These are phyloP conservation scores for Candida maesae DNA, from an alignment of 805 yeast species.

Conservation along the genomic window DNA sequence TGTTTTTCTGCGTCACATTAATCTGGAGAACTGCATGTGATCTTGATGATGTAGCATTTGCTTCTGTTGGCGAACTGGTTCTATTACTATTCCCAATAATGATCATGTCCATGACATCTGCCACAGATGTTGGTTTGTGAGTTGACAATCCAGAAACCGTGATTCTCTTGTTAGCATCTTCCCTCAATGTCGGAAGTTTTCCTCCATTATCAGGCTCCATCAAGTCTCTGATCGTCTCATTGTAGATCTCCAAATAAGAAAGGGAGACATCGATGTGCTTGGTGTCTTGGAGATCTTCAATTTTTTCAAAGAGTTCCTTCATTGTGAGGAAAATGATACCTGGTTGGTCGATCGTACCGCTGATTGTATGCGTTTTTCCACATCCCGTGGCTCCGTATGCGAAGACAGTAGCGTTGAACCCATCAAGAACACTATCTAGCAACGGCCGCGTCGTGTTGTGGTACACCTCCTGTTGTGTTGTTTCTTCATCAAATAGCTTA, in stretches of 20 bases:
- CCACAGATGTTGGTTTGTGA: conserved; percentile 57
- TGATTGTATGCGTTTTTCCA: conserved; percentile 92
- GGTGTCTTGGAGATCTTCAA: conserved; percentile 52
- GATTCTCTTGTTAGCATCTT: conserved; percentile 62
- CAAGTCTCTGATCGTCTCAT: conserved; percentile 82
- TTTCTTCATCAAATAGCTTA: conserved; percentile 60
- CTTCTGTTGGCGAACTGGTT: conserved; percentile 84
- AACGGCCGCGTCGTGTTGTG: conserved; percentile 64
- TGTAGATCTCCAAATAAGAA: conserved; percentile 84
- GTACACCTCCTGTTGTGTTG: conserved; percentile 68
- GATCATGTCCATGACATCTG: conserved; percentile 77
- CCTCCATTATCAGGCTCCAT: conserved; percentile 50
- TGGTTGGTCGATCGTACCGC: conserved; percentile 69
- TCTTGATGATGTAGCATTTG: conserved; percentile 85
- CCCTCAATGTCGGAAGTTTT: conserved; percentile 58
- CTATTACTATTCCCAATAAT: conserved; percentile 69
- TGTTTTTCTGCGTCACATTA: conserved; percentile 55
- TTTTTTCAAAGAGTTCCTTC: conserved; percentile 64
- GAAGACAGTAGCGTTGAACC: conserved; percentile 86
- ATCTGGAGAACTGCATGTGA: conserved; percentile 93
- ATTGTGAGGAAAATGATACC: conserved; percentile 79
- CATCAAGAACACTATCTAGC: conserved; percentile 72
- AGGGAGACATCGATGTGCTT: conserved; percentile 57
- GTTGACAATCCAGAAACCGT: conserved; percentile 67
- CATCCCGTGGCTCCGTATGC: conserved; percentile 98